A percentile compares a stretch with the other conserved stretches of the same genome.
Evolutionary conservation across 192 early-diverging fungal genomes (phyloP).

Genomic region (Backusella macrospora): DNA sequence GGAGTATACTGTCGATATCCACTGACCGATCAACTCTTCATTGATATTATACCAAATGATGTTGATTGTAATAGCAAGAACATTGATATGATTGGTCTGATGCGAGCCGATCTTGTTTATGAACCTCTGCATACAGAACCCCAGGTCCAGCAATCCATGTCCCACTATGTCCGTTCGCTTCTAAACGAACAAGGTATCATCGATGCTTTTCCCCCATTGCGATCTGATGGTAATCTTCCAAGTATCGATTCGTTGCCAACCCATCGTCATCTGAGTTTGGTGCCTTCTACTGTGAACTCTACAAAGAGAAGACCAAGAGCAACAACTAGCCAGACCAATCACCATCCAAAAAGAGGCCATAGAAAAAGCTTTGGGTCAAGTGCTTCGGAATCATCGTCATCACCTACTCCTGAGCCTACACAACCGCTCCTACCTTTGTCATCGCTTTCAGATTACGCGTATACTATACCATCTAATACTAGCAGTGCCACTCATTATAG

Average conservation of each 20-base stretch:
- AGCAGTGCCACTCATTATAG: no score
- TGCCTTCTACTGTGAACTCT: conserved; percentile 15
- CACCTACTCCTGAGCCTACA: neutral
- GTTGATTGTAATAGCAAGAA: conserved; percentile 34
- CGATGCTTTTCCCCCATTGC: conserved; percentile 43
- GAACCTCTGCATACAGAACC: neutral
- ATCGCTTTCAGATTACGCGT: neutral
- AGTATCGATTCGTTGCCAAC: conserved; percentile 3
- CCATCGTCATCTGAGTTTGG: conserved; percentile 31
- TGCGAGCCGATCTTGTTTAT: conserved; percentile 31
- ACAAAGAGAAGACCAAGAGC: neutral
- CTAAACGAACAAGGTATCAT: conserved; percentile 47
- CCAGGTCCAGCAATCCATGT: neutral
- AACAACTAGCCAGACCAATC: neutral
- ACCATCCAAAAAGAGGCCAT: neutral
- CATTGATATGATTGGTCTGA: conserved; percentile 26
- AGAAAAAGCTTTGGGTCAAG: neutral
- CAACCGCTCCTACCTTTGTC: neutral
- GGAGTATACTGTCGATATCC: conserved; percentile 56
- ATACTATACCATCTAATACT: neutral
- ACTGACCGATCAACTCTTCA: conserved; percentile 58
- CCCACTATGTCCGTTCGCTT: conserved; percentile 31
- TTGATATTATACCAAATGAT: conserved; percentile 56
- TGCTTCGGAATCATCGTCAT: neutral
- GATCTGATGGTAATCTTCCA: conserved; percentile 9